Evolutionary conservation across 2,329 filamentous ascomycete species (phyloP), one percentile per base, ranked within the genome.

Genomic region (Fusarium abutilonis): DNA sequence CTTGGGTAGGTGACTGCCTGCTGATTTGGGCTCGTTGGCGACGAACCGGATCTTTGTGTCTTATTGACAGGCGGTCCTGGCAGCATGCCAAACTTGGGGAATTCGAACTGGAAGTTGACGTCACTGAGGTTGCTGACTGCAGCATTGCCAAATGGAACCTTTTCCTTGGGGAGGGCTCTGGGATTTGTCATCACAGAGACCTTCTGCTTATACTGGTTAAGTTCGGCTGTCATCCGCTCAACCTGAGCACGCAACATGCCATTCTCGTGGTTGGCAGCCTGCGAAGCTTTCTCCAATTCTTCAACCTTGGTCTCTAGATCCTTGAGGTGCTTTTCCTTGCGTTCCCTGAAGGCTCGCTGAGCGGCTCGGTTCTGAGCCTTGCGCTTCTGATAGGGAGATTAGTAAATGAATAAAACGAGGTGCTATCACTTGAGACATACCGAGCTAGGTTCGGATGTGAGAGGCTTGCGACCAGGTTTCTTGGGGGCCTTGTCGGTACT

Each of bases 311-410:
- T 89, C 77, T 97, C 93, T 3, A 96, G 83, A 66, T 93, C 90
- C 74, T 92, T 92, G 43, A 96, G 76, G 70, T 96, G 93, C 79
- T 91, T 94, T 76, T 97, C 93, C 78, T 97, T 97, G 63, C 93
- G 90, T 76, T 97, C 93, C 51, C 93, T 88, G 83, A 97, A 97
- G 7, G 93, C 93, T 56, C 93, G 87, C 77, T 97, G 93, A 5
- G 93, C 93, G 10, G 93, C 93, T 67, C 93, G 87, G 68, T 97
- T 97, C 73, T 97, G 93, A 9, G 95, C 95, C 80, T 99, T 99
- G 70, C 93, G 89, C 79, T 96, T 96, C 92, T 96, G 63, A 31
- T 13, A 8, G 32, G 13, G 31, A 17, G 11, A 47, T 65, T 56
- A 65, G 63, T 46, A 66, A 28, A 26, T 56, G 15, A 50, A 11